Percentiles rank a stretch among this genome's conserved stretches.
Evolutionary conservation across 768 basidiomycete species (phyloP).

Genomic region (Hydnum rufescens): DNA sequence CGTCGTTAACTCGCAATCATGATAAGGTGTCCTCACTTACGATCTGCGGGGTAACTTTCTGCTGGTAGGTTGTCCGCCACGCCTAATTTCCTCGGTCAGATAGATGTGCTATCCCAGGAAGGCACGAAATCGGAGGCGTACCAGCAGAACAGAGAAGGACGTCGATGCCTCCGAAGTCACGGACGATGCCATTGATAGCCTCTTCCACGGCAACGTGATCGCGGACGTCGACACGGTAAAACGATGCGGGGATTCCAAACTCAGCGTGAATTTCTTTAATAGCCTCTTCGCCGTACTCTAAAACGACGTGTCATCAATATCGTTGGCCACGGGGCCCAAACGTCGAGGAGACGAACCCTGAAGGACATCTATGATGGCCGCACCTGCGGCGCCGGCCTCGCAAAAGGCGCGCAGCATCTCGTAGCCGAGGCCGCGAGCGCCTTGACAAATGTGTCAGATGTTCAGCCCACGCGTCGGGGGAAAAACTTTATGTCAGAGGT

Average conservation of each 20-base stretch:
- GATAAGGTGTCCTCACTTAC: slow-evolving; percentile 1
- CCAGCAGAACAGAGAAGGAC: slow-evolving; percentile 6
- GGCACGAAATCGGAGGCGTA: background rate
- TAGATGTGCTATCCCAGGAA: background rate
- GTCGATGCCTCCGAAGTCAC: slow-evolving; percentile 6
- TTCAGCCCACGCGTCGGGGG: background rate
- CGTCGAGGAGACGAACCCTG: background rate
- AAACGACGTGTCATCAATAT: background rate
- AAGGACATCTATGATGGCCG: slow-evolving; percentile 7
- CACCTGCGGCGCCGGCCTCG: slow-evolving; percentile 5
- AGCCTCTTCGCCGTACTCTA: slow-evolving; percentile 4
- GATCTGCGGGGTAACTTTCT: slow-evolving; percentile 6
- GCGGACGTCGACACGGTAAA: slow-evolving; percentile 8
- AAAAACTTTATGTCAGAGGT: background rate
- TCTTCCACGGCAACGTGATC: slow-evolving; percentile 8
- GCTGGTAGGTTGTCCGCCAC: slow-evolving; percentile 7
- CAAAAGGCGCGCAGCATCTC: slow-evolving; percentile 9
- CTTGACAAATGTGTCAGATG: background rate
- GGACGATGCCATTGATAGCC: slow-evolving; percentile 6
- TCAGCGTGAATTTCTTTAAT: slow-evolving; percentile 5
- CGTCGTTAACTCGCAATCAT: background rate
- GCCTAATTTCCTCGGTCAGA: background rate
- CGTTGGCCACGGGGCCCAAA: background rate
- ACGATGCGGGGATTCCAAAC: slow-evolving; percentile 6
- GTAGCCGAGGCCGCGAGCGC: slow-evolving; percentile 8